Evolutionary conservation across 352 stramenopile species (phyloP), one percentile per base, ranked within the genome.

Genomic region (Pythium pyrilobum): DNA sequence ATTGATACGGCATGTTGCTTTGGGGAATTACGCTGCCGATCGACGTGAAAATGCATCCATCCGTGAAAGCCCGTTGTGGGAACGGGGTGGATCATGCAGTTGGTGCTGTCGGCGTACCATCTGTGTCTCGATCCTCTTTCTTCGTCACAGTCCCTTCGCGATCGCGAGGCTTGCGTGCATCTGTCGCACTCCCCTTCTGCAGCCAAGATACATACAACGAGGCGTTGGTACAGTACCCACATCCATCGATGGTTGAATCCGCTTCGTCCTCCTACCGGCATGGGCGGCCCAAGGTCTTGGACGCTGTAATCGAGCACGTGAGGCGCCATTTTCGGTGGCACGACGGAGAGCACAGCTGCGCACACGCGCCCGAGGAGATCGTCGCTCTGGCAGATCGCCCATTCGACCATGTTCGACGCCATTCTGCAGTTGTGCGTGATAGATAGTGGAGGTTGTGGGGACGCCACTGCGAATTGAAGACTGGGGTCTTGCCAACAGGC

Each of bases 291-390:
- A 7, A 62, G 53, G 31, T 49, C 45, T 10, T 54, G 27, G 28
- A 60, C 28, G 10, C 55, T 25, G 36, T 48, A 54, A 13, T 45
- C 33, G n/a, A 62, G 27, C 34, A 45, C 11, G 24, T 60, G 34
- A 8, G 52, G 52, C 18, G 36, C 31, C 24, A 60, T 16, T 16
- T 10, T 42, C 8, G 24, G 23, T n/a, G 52, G 52, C 32, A 59
- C 8, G 16, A 28, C 27, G 3, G 37, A 37, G 34, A 62, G 28
- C 27, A 54, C 43, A 3, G 28, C 52, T n/a, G 38, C 15, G n/a
- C 42, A 53, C 1, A 34, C 43, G 21, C 34, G 28, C 0, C 52
- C 52, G 5, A 53, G n/a, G 2, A 53, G 7, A 3, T 36, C 13
- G 37, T 60, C 52, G 21, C 34, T 34, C 12, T 52, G 32, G 23